A percentile compares a stretch with the other conserved stretches of the same genome.
Conservation (phyloP, 2,329 filamentous ascomycete species). For the Dryadomyces quercivorus region DNA sequence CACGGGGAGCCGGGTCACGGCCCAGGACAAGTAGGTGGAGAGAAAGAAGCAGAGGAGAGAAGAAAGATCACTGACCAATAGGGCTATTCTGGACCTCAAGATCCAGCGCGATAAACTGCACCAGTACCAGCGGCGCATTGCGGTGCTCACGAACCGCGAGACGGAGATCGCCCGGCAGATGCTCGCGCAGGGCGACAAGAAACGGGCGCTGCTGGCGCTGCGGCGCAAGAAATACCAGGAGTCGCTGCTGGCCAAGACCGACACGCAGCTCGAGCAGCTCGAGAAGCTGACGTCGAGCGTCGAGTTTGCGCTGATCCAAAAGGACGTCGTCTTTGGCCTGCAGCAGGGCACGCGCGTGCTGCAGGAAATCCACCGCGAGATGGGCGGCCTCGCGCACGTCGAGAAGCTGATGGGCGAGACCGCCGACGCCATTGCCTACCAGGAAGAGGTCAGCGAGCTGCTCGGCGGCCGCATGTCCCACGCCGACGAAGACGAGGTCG, state of each 20-base stretch:
- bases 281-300: constrained; percentile 81
- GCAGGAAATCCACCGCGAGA: constrained; percentile 84
- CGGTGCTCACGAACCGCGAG: constrained; percentile 73
- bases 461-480: constrained; percentile 79
- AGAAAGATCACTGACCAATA: constrained; percentile 31
- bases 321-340: constrained; percentile 86
- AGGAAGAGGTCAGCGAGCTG: constrained; percentile 89
- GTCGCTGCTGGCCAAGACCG: constrained; percentile 74
- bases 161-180: constrained; percentile 77
- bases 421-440: constrained; percentile 82
- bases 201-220: constrained; percentile 72
- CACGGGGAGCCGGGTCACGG: constrained; percentile 44
- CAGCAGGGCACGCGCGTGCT: constrained; percentile 86
- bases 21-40: constrained; percentile 67
- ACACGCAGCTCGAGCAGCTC: constrained; percentile 85
- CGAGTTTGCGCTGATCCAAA: constrained; percentile 93
- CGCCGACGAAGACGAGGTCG: constrained; percentile 94
- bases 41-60: not conserved
- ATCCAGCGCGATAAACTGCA: constrained; percentile 94
- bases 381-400: constrained; percentile 87
- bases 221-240: constrained; percentile 97
- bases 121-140: constrained; percentile 88
- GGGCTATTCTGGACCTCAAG: constrained; percentile 95
- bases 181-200: constrained; percentile 67
- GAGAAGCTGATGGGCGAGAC: constrained; percentile 93